Conservation (phyloP, 768 basidiomycete species). For the Termitomyces sp. region DNA sequence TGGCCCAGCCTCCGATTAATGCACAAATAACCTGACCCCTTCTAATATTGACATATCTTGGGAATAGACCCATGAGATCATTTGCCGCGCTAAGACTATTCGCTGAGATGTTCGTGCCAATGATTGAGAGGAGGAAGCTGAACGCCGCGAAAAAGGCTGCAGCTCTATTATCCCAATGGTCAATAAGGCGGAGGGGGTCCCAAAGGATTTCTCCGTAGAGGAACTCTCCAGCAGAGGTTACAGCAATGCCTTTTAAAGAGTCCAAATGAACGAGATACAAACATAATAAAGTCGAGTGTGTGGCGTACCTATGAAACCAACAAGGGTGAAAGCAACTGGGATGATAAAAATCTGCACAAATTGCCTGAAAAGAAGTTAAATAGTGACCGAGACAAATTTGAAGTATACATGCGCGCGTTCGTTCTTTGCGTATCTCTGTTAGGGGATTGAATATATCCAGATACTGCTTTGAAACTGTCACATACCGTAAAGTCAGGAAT, state of each 20-base stretch:
- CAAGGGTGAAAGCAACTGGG: slow-evolving; percentile 70
- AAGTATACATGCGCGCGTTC: slow-evolving; percentile 48
- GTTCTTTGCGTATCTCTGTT: slow-evolving; percentile 67
- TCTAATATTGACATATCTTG: slow-evolving; percentile 74
- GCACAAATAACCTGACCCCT: slow-evolving; percentile 79
- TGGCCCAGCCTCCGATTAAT: slow-evolving; percentile 76
- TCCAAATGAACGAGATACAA: too few species aligned
- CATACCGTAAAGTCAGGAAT: slow-evolving; percentile 77
- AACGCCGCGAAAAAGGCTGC: slow-evolving; percentile 82
- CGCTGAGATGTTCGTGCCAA: slow-evolving; percentile 73
- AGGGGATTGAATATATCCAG: not conserved
- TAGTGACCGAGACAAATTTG: not conserved
- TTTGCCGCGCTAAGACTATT: slow-evolving; percentile 73
- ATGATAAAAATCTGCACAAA: slow-evolving; percentile 73
- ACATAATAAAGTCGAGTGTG: not conserved
- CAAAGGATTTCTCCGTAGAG: slow-evolving; percentile 65
- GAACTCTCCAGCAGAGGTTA: slow-evolving; percentile 69
- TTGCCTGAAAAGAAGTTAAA: slow-evolving; percentile 39
- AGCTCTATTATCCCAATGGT: slow-evolving; percentile 80
- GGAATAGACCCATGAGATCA: slow-evolving; percentile 78
- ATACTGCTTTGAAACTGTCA: not conserved
- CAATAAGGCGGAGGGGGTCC: slow-evolving; percentile 75
- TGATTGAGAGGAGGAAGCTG: slow-evolving; percentile 66
- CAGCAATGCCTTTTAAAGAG: slow-evolving; percentile 50
- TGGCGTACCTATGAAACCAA: slow-evolving; percentile 56